These are phyloP conservation scores for Lactarius deliciosus DNA, from an alignment of 768 basidiomycete genomes.

Conservation along the genomic window DNA sequence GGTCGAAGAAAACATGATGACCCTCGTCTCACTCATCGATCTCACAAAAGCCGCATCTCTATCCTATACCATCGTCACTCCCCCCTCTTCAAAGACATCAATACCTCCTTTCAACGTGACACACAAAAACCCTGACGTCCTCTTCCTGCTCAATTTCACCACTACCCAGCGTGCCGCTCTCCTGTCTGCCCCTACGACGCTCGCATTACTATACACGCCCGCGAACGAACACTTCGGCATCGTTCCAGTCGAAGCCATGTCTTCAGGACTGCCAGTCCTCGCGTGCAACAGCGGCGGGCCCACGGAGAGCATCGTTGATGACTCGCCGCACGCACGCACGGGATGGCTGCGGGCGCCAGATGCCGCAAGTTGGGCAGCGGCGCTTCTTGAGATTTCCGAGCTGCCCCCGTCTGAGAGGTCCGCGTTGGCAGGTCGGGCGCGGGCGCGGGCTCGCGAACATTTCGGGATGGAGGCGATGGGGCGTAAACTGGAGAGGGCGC, in stretches of 20 bases:
- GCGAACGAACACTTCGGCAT: constrained; percentile 97
- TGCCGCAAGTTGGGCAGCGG: constrained; percentile 66
- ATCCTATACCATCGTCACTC: constrained; percentile 56
- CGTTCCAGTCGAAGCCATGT: constrained; percentile 93
- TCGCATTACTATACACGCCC: constrained; percentile 88
- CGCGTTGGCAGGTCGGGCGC: constrained; percentile 55
- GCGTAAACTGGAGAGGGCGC: constrained; percentile 51
- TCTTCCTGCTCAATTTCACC: constrained; percentile 92
- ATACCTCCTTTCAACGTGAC: constrained; percentile 46
- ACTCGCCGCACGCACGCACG: constrained; percentile 49
- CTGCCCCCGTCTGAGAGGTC: constrained; percentile 44
- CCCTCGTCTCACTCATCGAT: constrained; percentile 59
- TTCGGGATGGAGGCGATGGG: constrained; percentile 84
- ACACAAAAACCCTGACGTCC: constrained; percentile 53
- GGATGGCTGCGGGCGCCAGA: constrained; percentile 75
- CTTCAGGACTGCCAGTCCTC: constrained; percentile 84
- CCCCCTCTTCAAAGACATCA: constrained; percentile 39
- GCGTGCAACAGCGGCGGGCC: constrained; percentile 89
- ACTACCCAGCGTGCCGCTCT: constrained; percentile 80
- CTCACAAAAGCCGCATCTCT: constrained; percentile 55
- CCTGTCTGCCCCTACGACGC: constrained; percentile 61
- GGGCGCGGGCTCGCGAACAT: constrained; percentile 54
- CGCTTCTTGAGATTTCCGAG: constrained; percentile 57
- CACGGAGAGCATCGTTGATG: constrained; percentile 74
- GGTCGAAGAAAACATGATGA: constrained; percentile 78